Conservation (phyloP, 164 flowering plant species). For the Macadamia tetraphylla region DNA sequence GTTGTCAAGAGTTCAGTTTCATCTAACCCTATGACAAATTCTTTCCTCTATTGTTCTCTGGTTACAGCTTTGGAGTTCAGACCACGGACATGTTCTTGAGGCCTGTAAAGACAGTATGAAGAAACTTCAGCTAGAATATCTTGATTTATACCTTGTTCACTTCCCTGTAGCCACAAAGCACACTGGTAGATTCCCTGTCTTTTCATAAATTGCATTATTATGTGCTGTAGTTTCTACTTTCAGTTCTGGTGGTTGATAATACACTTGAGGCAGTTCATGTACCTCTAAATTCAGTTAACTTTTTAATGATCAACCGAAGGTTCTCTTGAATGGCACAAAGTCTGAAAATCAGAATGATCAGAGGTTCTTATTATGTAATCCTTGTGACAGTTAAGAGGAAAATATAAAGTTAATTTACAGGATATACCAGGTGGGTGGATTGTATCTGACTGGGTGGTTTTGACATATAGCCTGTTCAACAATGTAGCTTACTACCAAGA, state of each 20-base stretch:
- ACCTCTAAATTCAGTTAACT: too few relatives aligned
- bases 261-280: background rate
- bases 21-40: background rate
- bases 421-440: background rate
- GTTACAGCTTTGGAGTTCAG: slow-evolving; percentile 92
- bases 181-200: slow-evolving; percentile 44
- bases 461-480: background rate
- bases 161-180: slow-evolving; percentile 83
- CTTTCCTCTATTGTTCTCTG: background rate
- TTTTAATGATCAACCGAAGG: background rate
- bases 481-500: background rate
- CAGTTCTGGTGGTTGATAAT: background rate
- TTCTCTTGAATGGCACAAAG: background rate
- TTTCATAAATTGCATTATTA: background rate
- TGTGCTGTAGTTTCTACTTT: background rate
- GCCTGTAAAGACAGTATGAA: slow-evolving; percentile 89
- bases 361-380: background rate
- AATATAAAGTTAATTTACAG: background rate
- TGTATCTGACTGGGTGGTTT: background rate
- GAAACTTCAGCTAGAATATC: slow-evolving; percentile 79
- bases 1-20: background rate
- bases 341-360: background rate
- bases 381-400: background rate
- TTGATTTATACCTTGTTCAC: slow-evolving; percentile 88
- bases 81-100: slow-evolving; percentile 86